These are phyloP conservation scores for Prunus yedoensis DNA, from an alignment of 331 rosid species.

Conservation along the genomic window DNA sequence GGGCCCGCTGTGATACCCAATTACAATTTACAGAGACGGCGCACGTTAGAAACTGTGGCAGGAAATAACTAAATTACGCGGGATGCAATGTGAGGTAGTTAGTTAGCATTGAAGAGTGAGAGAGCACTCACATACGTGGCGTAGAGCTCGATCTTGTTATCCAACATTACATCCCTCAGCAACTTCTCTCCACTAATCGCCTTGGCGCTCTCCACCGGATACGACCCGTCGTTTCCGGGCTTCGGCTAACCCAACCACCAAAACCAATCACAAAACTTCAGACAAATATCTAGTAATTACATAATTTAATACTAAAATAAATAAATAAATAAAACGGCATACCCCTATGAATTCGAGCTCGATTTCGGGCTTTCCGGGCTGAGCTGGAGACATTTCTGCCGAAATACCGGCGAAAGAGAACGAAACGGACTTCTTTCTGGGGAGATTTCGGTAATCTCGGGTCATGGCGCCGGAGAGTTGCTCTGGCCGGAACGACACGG, in stretches of 20 bases:
- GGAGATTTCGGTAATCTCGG: constrained; percentile 4
- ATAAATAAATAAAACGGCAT: not conserved
- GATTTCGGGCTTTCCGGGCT: constrained; percentile 48
- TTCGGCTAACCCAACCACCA: constrained; percentile 56
- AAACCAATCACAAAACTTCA: not conserved
- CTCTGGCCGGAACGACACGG: constrained; percentile 35
- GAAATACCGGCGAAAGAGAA: constrained; percentile 36
- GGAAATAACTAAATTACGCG: not conserved
- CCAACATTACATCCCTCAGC: constrained; percentile 79
- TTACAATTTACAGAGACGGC: not conserved
- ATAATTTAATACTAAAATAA: not conserved
- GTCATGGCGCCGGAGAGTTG: constrained; percentile 17
- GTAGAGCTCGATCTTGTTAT: constrained; percentile 81
- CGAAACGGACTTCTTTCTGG: constrained; percentile 30
- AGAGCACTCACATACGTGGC: constrained; percentile 80
- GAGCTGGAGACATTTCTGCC: constrained; percentile 26
- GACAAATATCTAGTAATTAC: not conserved
- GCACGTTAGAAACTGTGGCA: not conserved
- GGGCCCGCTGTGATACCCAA: too few species aligned
- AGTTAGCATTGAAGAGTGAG: not conserved
- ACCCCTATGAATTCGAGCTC: constrained; percentile 85
- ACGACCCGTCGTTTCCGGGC: constrained; percentile 59
- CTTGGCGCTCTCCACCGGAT: constrained; percentile 62
- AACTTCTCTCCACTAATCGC: constrained; percentile 72
- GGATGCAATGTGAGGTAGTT: not conserved